These are phyloP conservation scores for Hura crepitans DNA, from an alignment of 441 rosid genomes.

Conservation along the genomic window DNA sequence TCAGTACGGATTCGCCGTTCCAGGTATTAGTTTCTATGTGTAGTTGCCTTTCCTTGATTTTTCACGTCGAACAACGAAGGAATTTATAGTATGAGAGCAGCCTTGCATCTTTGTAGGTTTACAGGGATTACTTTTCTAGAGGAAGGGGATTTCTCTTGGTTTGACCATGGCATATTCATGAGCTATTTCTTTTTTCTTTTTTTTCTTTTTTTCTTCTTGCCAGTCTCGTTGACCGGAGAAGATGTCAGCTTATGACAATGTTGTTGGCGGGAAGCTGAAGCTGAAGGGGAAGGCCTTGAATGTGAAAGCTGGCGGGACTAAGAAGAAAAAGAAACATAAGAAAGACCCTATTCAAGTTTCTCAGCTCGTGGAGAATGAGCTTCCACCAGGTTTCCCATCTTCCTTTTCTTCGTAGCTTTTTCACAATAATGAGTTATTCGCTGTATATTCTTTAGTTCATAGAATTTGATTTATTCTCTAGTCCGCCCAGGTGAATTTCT, in stretches of 20 bases:
- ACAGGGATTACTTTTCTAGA: too few species aligned
- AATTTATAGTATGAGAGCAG: background rate
- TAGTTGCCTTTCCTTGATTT: background rate
- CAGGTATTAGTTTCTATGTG: conserved; percentile 8
- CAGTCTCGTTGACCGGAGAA: background rate
- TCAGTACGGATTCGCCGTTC: background rate
- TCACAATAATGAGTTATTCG: background rate
- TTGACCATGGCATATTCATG: background rate
- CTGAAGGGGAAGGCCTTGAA: conserved; percentile 91
- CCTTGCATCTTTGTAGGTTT: too few species aligned
- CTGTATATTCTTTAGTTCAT: background rate
- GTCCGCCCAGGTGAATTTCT: background rate
- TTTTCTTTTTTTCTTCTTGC: background rate
- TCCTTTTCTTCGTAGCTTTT: background rate
- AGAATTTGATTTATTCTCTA: too few species aligned
- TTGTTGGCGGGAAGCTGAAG: conserved; percentile 82
- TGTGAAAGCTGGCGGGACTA: conserved; percentile 78
- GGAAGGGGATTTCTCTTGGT: background rate
- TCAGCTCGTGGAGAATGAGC: conserved; percentile 39
- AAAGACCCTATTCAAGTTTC: conserved; percentile 39
- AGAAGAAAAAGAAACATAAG: conserved; percentile 63
- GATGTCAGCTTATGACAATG: conserved; percentile 75
- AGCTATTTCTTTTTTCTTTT: background rate
- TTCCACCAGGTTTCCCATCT: conserved; percentile 40
- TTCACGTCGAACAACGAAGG: background rate